Evolutionary conservation across 2,329 filamentous ascomycete species (phyloP), one percentile per base, ranked within the genome.

Genomic region (Aurifilum marmelostoma): DNA sequence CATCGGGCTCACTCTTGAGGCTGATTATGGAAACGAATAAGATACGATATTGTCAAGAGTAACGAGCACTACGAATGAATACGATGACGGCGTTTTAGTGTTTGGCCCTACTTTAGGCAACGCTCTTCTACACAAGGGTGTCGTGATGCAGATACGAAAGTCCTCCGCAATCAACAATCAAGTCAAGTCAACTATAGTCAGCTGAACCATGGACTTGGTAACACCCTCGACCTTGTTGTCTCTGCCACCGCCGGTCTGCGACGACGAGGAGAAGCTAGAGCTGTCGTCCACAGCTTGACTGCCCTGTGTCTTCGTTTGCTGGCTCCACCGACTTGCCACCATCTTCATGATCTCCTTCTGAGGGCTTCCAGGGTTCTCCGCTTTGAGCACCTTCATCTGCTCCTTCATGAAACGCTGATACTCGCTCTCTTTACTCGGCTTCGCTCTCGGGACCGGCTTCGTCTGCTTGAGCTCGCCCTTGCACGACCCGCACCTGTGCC

Each of bases 401-500:
- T 87, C 84, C 80, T 90, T 92, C 72, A 94, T 82, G 68, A 87
- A 87, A 3, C 72, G 67, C 72, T 87, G 85, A 54, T 86, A 87
- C 24, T 80, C 80, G 29, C 79, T 84, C 63, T 77, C 75, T 71
- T 76, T 76, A 65, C 70, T 71, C 52, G 43, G 73, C 29, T 39
- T 67, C 66, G 65, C 73, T 56, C 91, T 83, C 0, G 94, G 94
- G 52, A 86, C 86, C 0, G 95, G 95, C 77, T 92, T 94, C 11
- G 90, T 90, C 84, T 98, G 96, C 74, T 88, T 82, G 72, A 99
- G 79, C 64, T 79, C 78, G 5, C 87, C 84, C 75, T 89, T 91
- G 78, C 95, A 98, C n/a, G 78, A 81, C 1, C 93, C 93, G 77
- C 95, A 98, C 1, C 88, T 86, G 74, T 94, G 90, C 62, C 88